phyloP scores from a whole-genome alignment of 495 filamentous ascomycete species.

The Massariosphaeria phaeospora region DNA sequence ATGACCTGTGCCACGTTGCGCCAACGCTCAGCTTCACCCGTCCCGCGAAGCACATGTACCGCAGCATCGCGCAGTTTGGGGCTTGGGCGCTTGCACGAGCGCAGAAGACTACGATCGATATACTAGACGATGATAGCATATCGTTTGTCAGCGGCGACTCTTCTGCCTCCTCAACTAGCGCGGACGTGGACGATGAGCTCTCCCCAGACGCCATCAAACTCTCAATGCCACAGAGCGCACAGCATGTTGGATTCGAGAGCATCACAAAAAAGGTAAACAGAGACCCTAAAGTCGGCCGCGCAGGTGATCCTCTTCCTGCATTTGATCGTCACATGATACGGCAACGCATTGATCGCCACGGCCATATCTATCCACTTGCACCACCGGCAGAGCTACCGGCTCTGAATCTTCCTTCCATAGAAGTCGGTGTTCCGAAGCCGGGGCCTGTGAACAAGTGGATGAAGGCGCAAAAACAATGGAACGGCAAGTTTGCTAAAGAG shows the following conservation, averaged over 20 bases:
- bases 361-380: constrained; percentile 61
- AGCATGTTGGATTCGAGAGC: constrained; percentile 25
- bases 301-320: constrained; percentile 72
- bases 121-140: constrained; percentile 69
- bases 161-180: constrained; percentile 38
- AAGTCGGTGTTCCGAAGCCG: constrained; percentile 74
- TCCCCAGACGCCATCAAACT: constrained; percentile 31
- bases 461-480: constrained; percentile 62
- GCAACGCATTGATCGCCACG: constrained; percentile 73
- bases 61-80: constrained; percentile 83
- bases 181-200: constrained; percentile 7
- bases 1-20: constrained; percentile 86
- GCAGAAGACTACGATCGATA: constrained; percentile 71
- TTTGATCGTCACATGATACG: constrained; percentile 87
- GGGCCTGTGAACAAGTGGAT: constrained; percentile 81
- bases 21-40: constrained; percentile 85
- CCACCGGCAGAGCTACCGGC: constrained; percentile 56
- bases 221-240: constrained; percentile 27
- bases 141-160: constrained; percentile 53
- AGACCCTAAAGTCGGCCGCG: constrained; percentile 56
- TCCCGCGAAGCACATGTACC: constrained; percentile 94
- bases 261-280: constrained; percentile 3
- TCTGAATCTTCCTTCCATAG: constrained; percentile 54
- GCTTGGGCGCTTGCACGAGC: constrained; percentile 83
- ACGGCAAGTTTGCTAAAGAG: constrained; percentile 59